Percentiles rank a stretch among this genome's conserved stretches.
phyloP scores from a whole-genome alignment of 495 filamentous ascomycete species.

The Xylaria sp. region DNA sequence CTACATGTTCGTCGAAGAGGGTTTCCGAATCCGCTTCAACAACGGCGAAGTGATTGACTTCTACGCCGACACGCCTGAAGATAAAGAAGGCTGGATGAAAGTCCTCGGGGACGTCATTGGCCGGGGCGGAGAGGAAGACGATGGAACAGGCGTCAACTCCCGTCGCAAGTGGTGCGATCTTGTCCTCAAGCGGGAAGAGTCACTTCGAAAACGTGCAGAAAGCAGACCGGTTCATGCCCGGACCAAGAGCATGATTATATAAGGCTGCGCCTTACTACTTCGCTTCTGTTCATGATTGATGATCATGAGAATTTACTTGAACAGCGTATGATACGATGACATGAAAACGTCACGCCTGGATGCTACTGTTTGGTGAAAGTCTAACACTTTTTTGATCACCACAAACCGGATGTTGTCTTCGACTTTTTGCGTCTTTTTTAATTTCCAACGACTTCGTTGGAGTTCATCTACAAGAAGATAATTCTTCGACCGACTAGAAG shows the following conservation, averaged over 20 bases:
- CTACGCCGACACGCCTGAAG: conserved; percentile 84
- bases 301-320: conserved; percentile 20
- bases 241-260: conserved; percentile 62
- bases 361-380: not conserved
- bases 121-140: conserved; percentile 52
- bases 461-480: not conserved
- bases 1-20: conserved; percentile 99
- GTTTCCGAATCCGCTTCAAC: conserved; percentile 96
- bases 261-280: conserved; percentile 29
- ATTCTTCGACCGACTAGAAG: conserved; percentile 2
- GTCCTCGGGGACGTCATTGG: conserved; percentile 86
- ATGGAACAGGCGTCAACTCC: conserved; percentile 45
- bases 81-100: conserved; percentile 95
- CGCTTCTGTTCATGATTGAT: conserved; percentile 27
- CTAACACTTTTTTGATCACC: not conserved
- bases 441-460: not conserved
- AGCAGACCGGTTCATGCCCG: conserved; percentile 55
- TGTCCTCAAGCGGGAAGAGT: conserved; percentile 69
- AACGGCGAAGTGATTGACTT: conserved; percentile 99
- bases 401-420: not conserved
- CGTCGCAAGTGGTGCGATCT: conserved; percentile 82
- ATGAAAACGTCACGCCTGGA: conserved; percentile 24
- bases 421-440: not conserved
- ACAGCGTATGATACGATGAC: conserved; percentile 27
- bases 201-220: conserved; percentile 49